These are phyloP conservation scores for Auricularia auricula-judae DNA, from an alignment of 768 basidiomycete species.

Conservation along the genomic window DNA sequence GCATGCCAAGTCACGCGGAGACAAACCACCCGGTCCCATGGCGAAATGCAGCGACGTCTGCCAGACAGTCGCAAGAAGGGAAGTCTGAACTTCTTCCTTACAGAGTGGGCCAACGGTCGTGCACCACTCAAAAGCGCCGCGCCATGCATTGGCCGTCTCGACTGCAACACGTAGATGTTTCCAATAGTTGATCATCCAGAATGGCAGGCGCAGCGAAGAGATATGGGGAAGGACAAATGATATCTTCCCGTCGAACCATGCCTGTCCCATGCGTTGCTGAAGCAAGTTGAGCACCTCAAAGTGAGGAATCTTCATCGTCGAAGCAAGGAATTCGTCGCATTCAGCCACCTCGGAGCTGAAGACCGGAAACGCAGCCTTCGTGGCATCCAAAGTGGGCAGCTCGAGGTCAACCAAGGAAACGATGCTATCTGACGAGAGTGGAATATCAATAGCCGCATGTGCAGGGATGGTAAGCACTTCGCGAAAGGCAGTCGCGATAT, in stretches of 20 bases:
- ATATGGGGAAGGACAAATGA: background rate
- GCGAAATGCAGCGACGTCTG: background rate
- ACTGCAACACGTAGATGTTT: background rate
- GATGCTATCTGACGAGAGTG: background rate
- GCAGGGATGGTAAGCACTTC: background rate
- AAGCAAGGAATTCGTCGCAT: background rate
- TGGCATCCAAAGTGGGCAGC: background rate
- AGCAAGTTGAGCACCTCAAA: background rate
- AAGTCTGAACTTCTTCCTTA: too few species aligned
- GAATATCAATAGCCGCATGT: background rate
- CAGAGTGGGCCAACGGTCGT: background rate
- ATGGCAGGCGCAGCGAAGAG: background rate
- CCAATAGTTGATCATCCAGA: background rate
- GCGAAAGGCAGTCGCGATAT: background rate
- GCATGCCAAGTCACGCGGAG: background rate
- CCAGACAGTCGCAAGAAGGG: background rate
- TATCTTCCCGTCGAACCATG: background rate
- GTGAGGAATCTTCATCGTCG: background rate
- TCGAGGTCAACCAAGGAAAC: background rate
- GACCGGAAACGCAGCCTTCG: background rate
- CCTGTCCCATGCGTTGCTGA: background rate
- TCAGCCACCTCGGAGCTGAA: background rate
- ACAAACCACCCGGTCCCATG: background rate
- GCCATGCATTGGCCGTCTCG: background rate
- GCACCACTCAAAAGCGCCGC: background rate